Conservation (phyloP, 2,329 filamentous ascomycete species). For the Exophiala bonariae region DNA sequence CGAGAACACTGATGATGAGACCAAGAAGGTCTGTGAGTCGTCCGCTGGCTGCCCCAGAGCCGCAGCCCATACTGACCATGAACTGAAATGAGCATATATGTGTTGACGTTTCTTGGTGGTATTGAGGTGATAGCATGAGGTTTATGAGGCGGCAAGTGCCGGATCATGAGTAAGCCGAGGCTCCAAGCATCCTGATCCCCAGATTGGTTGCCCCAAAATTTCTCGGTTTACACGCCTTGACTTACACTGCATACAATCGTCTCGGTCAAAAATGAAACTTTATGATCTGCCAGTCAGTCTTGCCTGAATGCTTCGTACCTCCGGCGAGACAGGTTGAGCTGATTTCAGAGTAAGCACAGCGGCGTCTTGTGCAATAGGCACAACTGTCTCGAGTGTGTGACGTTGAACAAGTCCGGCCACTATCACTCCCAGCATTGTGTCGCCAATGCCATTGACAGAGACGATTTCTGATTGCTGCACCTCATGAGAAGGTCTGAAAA, state of each 20-base stretch:
- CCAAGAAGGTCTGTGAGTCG: no score
- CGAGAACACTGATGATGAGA: no score
- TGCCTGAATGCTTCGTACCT: slow-evolving; percentile 15
- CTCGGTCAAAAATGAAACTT: background rate
- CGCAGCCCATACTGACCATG: no score
- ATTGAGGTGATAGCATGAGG: no score
- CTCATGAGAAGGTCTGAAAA: slow-evolving; percentile 67
- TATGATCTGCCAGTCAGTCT: slow-evolving; percentile 8
- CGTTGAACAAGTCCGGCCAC: slow-evolving; percentile 73
- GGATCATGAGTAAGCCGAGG: no score
- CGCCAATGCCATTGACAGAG: slow-evolving; percentile 91
- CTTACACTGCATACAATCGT: no score
- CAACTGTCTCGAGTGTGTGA: slow-evolving; percentile 56
- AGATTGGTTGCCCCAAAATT: background rate
- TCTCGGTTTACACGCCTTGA: slow-evolving; percentile 1
- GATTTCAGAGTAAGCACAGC: slow-evolving; percentile 78
- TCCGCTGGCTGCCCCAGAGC: no score
- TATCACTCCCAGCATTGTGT: slow-evolving; percentile 85
- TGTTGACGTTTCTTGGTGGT: no score
- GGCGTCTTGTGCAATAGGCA: slow-evolving; percentile 79
- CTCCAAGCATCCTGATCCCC: background rate
- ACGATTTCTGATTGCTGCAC: slow-evolving; percentile 66
- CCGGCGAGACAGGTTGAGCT: slow-evolving; percentile 62
- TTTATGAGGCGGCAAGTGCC: no score
- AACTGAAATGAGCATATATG: no score